Evolutionary conservation across 2,329 filamentous ascomycete species (phyloP).

Genomic region (Aureobasidium leucospermi): DNA sequence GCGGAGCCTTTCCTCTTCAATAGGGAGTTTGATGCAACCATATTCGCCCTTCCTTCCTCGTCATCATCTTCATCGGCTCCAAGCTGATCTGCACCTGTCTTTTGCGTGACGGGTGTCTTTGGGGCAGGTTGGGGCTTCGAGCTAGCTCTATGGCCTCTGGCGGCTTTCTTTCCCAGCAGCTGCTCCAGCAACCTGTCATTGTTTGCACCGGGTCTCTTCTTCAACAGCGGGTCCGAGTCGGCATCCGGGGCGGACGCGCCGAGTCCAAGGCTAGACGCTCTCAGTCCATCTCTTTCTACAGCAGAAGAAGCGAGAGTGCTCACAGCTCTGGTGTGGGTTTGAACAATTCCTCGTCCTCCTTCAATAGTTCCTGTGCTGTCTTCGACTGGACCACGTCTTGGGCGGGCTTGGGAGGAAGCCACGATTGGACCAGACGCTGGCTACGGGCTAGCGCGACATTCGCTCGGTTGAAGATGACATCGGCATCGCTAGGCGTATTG

Average conservation of each 20-base stretch:
- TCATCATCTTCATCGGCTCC: slow-evolving; percentile 35
- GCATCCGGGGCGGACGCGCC: slow-evolving; percentile 31
- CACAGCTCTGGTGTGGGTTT: slow-evolving; percentile 48
- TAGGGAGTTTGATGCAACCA: slow-evolving; percentile 19
- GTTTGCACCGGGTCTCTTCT: slow-evolving; percentile 29
- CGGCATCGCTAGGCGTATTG: slow-evolving; percentile 28
- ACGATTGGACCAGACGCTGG: slow-evolving; percentile 49
- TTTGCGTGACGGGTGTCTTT: slow-evolving; percentile 5
- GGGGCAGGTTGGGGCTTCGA: slow-evolving; percentile 15
- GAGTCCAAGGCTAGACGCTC: slow-evolving; percentile 30
- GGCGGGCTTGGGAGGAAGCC: slow-evolving; percentile 44
- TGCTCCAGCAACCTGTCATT: slow-evolving; percentile 37
- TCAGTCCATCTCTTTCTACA: slow-evolving; percentile 9
- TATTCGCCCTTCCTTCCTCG: slow-evolving; percentile 21
- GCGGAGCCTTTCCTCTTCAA: slow-evolving; percentile 12
- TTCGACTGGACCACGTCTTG: slow-evolving; percentile 32
- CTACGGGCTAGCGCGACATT: slow-evolving; percentile 48
- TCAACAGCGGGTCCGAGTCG: slow-evolving; percentile 31
- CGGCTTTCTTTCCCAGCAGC: slow-evolving; percentile 36
- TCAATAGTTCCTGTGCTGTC: slow-evolving; percentile 38
- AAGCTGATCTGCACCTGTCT: slow-evolving; percentile 20
- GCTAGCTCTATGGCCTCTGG: slow-evolving; percentile 24
- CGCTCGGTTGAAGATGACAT: slow-evolving; percentile 49
- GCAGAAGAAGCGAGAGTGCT: slow-evolving; percentile 17
- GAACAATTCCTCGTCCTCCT: slow-evolving; percentile 49